Percentiles rank a stretch among this genome's conserved stretches.
These are phyloP conservation scores for Neoboletus magnificus DNA, from an alignment of 768 basidiomycete genomes.

Conservation along the genomic window DNA sequence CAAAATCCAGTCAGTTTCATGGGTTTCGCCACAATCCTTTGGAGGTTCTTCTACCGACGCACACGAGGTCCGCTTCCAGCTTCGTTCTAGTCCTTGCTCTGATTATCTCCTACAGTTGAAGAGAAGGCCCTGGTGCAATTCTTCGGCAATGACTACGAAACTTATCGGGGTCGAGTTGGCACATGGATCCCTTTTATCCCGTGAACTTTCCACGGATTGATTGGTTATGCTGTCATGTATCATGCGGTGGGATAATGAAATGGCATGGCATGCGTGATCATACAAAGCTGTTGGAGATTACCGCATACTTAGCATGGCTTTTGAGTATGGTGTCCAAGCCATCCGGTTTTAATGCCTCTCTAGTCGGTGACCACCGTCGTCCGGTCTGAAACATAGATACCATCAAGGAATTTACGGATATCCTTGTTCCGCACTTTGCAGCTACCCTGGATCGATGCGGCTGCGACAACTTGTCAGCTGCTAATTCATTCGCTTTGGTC, in stretches of 20 bases:
- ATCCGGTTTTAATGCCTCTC: slow-evolving; percentile 8
- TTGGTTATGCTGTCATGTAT: not conserved
- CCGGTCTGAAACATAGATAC: slow-evolving; percentile 87
- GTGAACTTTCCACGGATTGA: slow-evolving; percentile 30
- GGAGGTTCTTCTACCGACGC: slow-evolving; percentile 82
- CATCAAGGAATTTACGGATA: slow-evolving; percentile 98
- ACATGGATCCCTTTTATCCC: slow-evolving; percentile 86
- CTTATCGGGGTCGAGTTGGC: slow-evolving; percentile 74
- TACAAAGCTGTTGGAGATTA: slow-evolving; percentile 24
- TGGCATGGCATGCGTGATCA: slow-evolving; percentile 26
- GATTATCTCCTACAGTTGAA: slow-evolving; percentile 54
- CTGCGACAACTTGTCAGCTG: slow-evolving; percentile 37
- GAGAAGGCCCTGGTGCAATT: slow-evolving; percentile 77
- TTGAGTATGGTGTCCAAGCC: slow-evolving; percentile 10
- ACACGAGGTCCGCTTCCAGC: slow-evolving; percentile 61
- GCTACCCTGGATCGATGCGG: slow-evolving; percentile 94
- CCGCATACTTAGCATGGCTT: slow-evolving; percentile 21
- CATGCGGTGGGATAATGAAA: slow-evolving; percentile 5
- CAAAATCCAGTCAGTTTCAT: slow-evolving; percentile 80
- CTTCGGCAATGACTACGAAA: slow-evolving; percentile 84
- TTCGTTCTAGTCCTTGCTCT: not conserved
- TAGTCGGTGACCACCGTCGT: slow-evolving; percentile 53
- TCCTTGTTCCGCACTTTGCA: slow-evolving; percentile 99
- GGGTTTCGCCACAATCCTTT: slow-evolving; percentile 64
- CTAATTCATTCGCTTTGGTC: not conserved